A percentile compares a stretch with the other conserved stretches of the same genome.
Evolutionary conservation across 2,329 filamentous ascomycete genomes (phyloP).

Genomic region (Phaeosphaeriaceae sp.): DNA sequence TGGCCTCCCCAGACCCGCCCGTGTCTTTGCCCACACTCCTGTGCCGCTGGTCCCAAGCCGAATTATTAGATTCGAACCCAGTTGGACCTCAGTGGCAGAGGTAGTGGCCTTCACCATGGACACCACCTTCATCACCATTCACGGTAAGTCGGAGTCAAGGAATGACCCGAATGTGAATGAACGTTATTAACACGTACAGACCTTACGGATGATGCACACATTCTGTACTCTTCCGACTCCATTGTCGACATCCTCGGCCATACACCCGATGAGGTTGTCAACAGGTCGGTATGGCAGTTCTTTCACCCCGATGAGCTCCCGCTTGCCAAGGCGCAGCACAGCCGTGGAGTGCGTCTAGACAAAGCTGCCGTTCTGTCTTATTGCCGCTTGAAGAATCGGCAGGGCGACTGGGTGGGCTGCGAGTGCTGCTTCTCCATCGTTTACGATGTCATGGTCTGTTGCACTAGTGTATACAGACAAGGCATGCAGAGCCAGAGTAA

Average conservation of each 20-base stretch:
- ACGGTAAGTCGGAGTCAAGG: conserved; percentile 64
- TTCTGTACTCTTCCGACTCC: conserved; percentile 84
- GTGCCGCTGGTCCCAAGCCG: conserved; percentile 38
- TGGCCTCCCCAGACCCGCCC: conserved; percentile 13
- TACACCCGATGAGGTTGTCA: conserved; percentile 75
- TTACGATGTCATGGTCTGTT: conserved; percentile 85
- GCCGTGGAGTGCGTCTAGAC: conserved; percentile 76
- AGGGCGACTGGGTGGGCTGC: conserved; percentile 77
- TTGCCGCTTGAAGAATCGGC: conserved; percentile 71
- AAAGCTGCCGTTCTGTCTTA: conserved; percentile 87
- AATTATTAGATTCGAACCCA: conserved; percentile 48
- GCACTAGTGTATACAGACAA: conserved; percentile 77
- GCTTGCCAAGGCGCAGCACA: conserved; percentile 75
- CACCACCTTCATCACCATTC: conserved; percentile 90
- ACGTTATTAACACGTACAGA: conserved; percentile 57
- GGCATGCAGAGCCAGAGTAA: conserved; percentile 76
- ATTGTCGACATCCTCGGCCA: conserved; percentile 85
- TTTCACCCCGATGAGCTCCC: conserved; percentile 84
- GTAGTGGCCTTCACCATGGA: conserved; percentile 56
- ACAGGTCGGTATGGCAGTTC: conserved; percentile 82
- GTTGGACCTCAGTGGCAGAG: conserved; percentile 34
- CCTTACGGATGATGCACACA: conserved; percentile 75
- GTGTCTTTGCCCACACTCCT: conserved; percentile 18
- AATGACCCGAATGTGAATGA: no score
- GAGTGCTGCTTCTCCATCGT: conserved; percentile 91